Base-by-base conservation (phyloP, 768 basidiomycete genomes). In the Rhodotorula diobovata region DNA sequence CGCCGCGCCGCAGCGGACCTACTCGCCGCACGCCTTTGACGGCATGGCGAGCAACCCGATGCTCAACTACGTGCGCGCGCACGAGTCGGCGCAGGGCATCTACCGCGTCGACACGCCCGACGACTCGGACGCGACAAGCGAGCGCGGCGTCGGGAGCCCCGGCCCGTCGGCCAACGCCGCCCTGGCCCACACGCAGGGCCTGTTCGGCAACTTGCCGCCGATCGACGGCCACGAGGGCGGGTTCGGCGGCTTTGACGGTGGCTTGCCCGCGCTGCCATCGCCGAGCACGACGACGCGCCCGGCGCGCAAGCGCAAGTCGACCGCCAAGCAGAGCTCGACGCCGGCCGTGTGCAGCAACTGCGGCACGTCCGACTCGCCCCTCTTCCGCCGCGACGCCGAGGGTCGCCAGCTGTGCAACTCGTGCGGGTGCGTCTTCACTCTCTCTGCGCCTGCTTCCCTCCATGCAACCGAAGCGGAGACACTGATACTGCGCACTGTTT, bases 321-420 rank as follows among this genome's bases (percentile, higher is more conserved):
- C 45, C 41, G 48, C 56, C 55, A 57, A 59, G 56, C 45, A 34
- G 14, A 39, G n/a, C 11, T 30, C 61, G 45, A 43, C 41, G 62
- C 63, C 58, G 8, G 35, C 37, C 43, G 34, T 66, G 48, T 69
- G 72, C 43, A 58, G 63, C 34, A 68, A 73, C 43, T 73, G 72
- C 51, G 60, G 59, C 14, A 73, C 72, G 37, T 62, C 55, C 59
- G 64, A 68, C 48, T 73, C 72, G n/a, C 62, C 62, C 9, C 30
- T 73, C 2, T 73, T 59, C 57, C 60, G 72, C 14, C 59, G 72
- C 43, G 68, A 73, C 64, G 55, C 61, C 20, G 54, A 63, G 43
- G 64, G 62, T 5, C 54, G 60, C 11, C 60, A 73, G 63, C 55
- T 68, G 14, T 73, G 72, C 64, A 73, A 73, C 61, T 53, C 61